Conservation (phyloP, 2,329 filamentous ascomycete genomes). For the Eutypa lata region DNA sequence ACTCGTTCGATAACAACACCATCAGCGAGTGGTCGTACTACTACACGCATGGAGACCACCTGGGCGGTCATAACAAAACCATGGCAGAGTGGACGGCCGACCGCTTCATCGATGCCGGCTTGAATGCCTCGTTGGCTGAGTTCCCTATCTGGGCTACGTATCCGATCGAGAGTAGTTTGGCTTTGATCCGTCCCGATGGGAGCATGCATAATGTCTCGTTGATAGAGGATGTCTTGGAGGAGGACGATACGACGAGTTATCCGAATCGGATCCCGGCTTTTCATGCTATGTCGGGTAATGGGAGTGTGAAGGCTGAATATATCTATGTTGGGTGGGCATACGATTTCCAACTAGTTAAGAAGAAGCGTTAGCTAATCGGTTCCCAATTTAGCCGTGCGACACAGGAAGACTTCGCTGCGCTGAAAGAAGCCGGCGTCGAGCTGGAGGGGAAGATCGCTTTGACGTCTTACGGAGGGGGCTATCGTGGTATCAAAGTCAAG, state of each 20-base stretch:
- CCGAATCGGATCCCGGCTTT: constrained; percentile 7
- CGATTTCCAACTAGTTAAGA: not conserved
- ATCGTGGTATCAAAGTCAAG: constrained; percentile 6
- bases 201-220: constrained; percentile 5
- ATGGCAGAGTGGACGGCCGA: constrained; percentile 8
- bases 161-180: constrained; percentile 5
- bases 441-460: constrained; percentile 7
- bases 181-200: constrained; percentile 4
- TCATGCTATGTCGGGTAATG: constrained; percentile 7
- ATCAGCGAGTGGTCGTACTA: constrained; percentile 7
- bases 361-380: not conserved
- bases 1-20: constrained; percentile 8
- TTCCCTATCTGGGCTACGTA: constrained; percentile 6
- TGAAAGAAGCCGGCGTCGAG: constrained; percentile 5
- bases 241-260: constrained; percentile 5
- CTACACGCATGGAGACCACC: constrained; percentile 7
- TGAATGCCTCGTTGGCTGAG: constrained; percentile 4
- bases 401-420: constrained; percentile 3
- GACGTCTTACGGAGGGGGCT: constrained; percentile 3
- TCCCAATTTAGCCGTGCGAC: not conserved
- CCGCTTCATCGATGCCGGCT: constrained; percentile 2
- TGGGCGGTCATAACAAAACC: constrained; percentile 5
- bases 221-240: constrained; percentile 3
- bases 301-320: constrained; percentile 3
- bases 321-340: constrained; percentile 4